Evolutionary conservation across 176 grass and related monocot species (phyloP).

Genomic region (Ensete ventricosum): DNA sequence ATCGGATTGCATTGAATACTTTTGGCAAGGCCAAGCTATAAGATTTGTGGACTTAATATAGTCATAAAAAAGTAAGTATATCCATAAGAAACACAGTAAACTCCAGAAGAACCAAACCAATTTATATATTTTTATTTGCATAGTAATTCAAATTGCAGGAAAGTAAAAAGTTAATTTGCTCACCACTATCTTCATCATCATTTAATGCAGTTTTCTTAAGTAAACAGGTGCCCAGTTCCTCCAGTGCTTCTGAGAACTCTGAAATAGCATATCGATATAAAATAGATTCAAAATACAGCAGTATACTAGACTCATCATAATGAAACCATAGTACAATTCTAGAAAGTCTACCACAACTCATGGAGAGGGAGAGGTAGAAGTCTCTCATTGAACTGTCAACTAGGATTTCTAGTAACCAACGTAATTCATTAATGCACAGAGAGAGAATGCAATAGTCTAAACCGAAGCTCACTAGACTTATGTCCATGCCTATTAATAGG

Average conservation of each 20-base stretch:
- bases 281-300: background rate
- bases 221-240: conserved; percentile 94
- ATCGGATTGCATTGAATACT: background rate
- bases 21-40: background rate
- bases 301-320: background rate
- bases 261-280: background rate
- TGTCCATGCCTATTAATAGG: background rate
- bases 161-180: conserved; percentile 14
- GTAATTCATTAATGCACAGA: too few species aligned
- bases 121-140: too few species aligned
- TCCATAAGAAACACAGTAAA: background rate
- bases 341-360: background rate
- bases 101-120: background rate
- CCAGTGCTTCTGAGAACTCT: conserved; percentile 94
- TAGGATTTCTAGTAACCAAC: too few species aligned
- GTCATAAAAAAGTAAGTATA: background rate
- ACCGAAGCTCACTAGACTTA: too few species aligned
- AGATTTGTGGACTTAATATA: background rate
- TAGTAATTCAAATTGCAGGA: too few species aligned
- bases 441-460: too few species aligned
- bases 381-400: too few species aligned
- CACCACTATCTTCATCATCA: conserved; percentile 79
- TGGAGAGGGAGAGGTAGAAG: too few species aligned
- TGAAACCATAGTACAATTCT: background rate
- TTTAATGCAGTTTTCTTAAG: conserved; percentile 72